phyloP scores from a whole-genome alignment of 805 yeast species.

The Spathaspora sp. region DNA sequence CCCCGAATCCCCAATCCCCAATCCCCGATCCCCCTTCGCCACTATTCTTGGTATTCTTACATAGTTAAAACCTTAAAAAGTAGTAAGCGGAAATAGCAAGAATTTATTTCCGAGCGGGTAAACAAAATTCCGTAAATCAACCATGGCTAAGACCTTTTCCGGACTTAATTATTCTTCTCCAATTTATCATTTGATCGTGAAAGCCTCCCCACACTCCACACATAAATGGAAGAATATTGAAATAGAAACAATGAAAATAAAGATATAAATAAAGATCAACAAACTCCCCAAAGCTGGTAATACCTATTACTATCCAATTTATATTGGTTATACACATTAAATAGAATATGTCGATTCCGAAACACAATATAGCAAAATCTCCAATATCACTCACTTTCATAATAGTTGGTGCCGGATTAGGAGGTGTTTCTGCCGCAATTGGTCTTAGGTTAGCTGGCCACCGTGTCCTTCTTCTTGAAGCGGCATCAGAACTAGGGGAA shows the following conservation, averaged over 20 bases:
- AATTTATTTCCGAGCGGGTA: neutral
- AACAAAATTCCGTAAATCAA: neutral
- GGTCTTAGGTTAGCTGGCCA: slow-evolving; percentile 21
- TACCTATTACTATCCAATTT: neutral
- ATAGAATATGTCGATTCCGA: slow-evolving; percentile 2
- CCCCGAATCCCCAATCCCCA: no score
- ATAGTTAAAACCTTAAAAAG: neutral
- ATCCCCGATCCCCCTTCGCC: no score
- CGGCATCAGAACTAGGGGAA: slow-evolving; percentile 22
- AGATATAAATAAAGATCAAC: neutral
- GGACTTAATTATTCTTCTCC: neutral
- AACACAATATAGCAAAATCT: slow-evolving; percentile 6
- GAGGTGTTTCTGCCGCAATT: slow-evolving; percentile 26
- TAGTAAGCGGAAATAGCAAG: neutral
- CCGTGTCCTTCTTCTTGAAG: slow-evolving; percentile 19
- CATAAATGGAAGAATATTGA: neutral
- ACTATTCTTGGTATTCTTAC: no score
- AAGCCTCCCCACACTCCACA: neutral
- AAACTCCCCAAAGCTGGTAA: neutral
- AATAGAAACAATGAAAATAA: neutral
- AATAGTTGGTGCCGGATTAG: slow-evolving; percentile 27
- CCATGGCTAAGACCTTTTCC: neutral
- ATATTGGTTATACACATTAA: neutral
- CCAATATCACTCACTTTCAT: slow-evolving; percentile 13
- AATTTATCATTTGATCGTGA: neutral